These are phyloP conservation scores for Babesia sp. DNA, from an alignment of 169 alveolate species.

Conservation along the genomic window DNA sequence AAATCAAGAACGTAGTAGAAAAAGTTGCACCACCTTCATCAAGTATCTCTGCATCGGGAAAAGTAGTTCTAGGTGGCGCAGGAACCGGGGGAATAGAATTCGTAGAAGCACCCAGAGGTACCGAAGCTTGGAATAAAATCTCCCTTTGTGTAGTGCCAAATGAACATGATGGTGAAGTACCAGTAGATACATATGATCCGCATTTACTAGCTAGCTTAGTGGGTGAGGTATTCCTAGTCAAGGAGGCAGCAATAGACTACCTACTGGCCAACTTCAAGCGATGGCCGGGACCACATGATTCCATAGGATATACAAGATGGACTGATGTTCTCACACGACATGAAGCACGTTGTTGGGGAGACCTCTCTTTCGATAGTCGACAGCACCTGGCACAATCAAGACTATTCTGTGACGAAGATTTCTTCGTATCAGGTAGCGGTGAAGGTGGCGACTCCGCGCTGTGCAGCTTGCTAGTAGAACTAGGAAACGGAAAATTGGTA, in stretches of 20 bases:
- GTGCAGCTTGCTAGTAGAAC: conserved; percentile 60
- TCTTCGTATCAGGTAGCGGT: conserved; percentile 59
- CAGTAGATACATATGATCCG: conserved; percentile 60
- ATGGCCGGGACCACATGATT: conserved; percentile 80
- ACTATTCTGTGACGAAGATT: conserved; percentile 73
- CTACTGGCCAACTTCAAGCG: conserved; percentile 67
- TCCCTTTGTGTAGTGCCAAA: conserved; percentile 77
- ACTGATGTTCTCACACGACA: conserved; percentile 28
- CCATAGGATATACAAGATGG: conserved; percentile 66
- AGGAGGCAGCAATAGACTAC: conserved; percentile 76
- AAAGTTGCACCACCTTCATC: conserved; percentile 71
- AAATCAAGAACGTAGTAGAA: conserved; percentile 35
- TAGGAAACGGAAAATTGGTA: conserved; percentile 76
- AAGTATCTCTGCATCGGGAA: conserved; percentile 73
- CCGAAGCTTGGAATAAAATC: conserved; percentile 74
- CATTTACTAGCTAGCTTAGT: conserved; percentile 68
- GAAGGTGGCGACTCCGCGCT: conserved; percentile 45
- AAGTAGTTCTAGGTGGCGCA: conserved; percentile 73
- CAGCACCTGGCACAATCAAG: conserved; percentile 78
- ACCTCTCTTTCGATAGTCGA: conserved; percentile 68
- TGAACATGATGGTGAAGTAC: conserved; percentile 65
- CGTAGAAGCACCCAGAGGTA: conserved; percentile 71
- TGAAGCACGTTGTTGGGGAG: conserved; percentile 71
- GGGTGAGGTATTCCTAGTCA: conserved; percentile 76
- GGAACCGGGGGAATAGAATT: conserved; percentile 82